phyloP scores from a whole-genome alignment of 345 rosid species.

The Eucalyptus virginea region DNA sequence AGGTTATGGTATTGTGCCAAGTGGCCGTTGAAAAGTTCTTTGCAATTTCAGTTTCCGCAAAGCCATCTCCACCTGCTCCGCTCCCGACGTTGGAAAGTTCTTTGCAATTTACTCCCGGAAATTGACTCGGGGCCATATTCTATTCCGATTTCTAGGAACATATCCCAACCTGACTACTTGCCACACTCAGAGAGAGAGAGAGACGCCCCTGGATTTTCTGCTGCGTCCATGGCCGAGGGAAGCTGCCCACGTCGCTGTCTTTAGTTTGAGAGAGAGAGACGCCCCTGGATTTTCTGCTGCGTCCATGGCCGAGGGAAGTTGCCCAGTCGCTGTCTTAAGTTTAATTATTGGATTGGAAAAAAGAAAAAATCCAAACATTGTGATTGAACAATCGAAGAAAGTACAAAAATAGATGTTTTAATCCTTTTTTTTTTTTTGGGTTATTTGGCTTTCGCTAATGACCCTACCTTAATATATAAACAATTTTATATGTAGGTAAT shows the following conservation, averaged over 20 bases:
- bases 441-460: background rate
- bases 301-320: background rate
- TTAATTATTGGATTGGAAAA: background rate
- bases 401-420: background rate
- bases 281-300: background rate
- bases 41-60: background rate
- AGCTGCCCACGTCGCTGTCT: background rate
- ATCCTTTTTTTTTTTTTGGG: background rate
- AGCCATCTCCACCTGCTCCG: background rate
- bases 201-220: background rate
- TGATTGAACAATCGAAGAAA: background rate
- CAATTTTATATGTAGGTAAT: background rate
- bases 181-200: background rate
- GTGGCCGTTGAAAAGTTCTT: background rate
- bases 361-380: background rate
- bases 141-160: background rate
- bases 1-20: background rate
- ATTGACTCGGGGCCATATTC: background rate
- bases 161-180: background rate
- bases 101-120: background rate
- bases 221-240: background rate
- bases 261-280: background rate
- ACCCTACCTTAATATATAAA: background rate
- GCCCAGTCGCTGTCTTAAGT: background rate
- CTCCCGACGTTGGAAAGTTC: background rate